A percentile compares a stretch with the other conserved stretches of the same genome.
Conservation (phyloP, 257 asterid genomes). For the Phtheirospermum japonicum region DNA sequence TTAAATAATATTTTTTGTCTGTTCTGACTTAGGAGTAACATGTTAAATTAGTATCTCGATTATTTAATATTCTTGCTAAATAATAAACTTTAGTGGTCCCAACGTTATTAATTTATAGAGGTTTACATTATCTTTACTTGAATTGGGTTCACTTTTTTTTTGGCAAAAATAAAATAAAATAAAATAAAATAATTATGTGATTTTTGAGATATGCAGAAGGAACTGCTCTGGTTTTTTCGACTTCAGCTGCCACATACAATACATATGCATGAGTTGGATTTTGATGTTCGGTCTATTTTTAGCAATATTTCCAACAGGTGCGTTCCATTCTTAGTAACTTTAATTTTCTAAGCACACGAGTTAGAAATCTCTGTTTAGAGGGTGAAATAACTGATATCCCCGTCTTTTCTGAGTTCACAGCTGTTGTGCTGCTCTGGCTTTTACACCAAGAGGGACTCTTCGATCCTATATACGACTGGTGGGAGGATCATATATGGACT, state of each 20-base stretch:
- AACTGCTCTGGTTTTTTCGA: slow-evolving; percentile 81
- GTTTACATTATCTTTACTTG: background rate
- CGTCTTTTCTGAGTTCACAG: slow-evolving; percentile 43
- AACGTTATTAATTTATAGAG: no score
- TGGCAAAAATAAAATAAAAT: background rate
- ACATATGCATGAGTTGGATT: slow-evolving; percentile 85
- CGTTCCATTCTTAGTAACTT: slow-evolving; percentile 4
- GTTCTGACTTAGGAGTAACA: no score
- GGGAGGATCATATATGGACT: slow-evolving; percentile 79
- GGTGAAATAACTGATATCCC: background rate
- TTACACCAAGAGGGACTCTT: slow-evolving; percentile 81
- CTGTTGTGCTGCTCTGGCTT: slow-evolving; percentile 72
- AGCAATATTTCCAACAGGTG: slow-evolving; percentile 90
- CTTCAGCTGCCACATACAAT: slow-evolving; percentile 83
- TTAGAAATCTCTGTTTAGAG: slow-evolving; percentile 1
- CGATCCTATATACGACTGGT: slow-evolving; percentile 92
- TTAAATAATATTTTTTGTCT: no score
- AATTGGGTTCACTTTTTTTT: background rate
- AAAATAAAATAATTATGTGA: background rate
- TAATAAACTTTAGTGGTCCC: no score
- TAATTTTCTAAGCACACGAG: background rate
- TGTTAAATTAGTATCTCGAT: no score
- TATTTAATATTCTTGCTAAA: no score
- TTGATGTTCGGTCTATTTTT: slow-evolving; percentile 65
- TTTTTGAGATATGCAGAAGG: slow-evolving; percentile 47